phyloP scores from a whole-genome alignment of 345 rosid species.

The Laguncularia racemosa region DNA sequence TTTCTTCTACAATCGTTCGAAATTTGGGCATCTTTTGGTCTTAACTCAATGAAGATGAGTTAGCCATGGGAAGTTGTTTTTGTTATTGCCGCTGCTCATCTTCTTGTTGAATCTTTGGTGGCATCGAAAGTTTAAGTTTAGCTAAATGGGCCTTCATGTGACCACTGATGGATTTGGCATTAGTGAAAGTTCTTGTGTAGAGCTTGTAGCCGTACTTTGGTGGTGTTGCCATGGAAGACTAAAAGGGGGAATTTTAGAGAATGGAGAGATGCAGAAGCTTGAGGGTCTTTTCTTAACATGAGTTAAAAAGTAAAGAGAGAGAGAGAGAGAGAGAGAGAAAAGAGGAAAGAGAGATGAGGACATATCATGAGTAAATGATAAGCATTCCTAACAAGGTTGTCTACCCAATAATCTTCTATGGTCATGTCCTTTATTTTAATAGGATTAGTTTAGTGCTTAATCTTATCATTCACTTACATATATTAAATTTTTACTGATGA shows the following conservation, averaged over 20 bases:
- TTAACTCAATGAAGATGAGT: no score
- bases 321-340: neutral
- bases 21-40: no score
- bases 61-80: neutral
- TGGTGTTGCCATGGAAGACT: neutral
- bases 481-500: no score
- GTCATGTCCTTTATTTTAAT: no score
- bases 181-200: conserved; percentile 16
- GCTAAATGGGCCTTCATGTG: conserved; percentile 28
- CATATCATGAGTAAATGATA: conserved; percentile 31
- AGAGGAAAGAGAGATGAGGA: conserved; percentile 9
- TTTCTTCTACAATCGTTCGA: conserved; percentile 4
- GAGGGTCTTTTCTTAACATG: neutral
- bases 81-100: neutral
- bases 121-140: conserved; percentile 5
- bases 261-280: conserved; percentile 1
- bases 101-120: conserved; percentile 7
- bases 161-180: conserved; percentile 26
- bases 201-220: conserved; percentile 26
- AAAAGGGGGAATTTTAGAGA: no score
- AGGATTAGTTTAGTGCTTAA: no score
- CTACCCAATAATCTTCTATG: no score
- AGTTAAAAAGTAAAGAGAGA: neutral
- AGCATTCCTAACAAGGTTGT: conserved; percentile 15
- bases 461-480: no score